Evolutionary conservation across 768 basidiomycete genomes (phyloP).

Genomic region (Termitomyces sp.): DNA sequence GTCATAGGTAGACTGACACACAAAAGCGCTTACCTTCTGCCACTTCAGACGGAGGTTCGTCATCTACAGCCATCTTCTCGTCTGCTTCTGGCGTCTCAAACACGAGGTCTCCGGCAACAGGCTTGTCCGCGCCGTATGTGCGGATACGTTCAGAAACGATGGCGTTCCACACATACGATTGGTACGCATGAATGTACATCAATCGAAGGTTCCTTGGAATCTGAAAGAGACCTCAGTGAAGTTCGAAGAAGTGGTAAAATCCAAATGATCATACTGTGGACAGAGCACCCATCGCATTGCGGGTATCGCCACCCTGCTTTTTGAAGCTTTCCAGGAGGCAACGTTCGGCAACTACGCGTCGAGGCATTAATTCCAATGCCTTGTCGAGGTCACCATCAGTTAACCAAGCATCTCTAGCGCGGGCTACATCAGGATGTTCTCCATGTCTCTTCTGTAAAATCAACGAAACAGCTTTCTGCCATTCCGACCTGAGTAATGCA

Average conservation of each 20-base stretch:
- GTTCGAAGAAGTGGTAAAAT: slow-evolving; percentile 1
- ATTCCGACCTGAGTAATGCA: slow-evolving; percentile 82
- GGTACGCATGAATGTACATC: slow-evolving; percentile 99
- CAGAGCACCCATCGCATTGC: slow-evolving; percentile 84
- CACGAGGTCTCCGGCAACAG: slow-evolving; percentile 89
- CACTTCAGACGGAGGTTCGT: slow-evolving; percentile 23
- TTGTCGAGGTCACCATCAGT: slow-evolving; percentile 73
- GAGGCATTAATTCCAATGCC: slow-evolving; percentile 82
- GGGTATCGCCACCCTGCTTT: slow-evolving; percentile 69
- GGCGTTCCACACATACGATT: slow-evolving; percentile 98
- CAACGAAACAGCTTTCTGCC: slow-evolving; percentile 81
- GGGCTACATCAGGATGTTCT: slow-evolving; percentile 87
- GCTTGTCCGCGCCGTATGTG: slow-evolving; percentile 62
- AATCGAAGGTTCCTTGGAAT: slow-evolving; percentile 92
- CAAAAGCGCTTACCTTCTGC: slow-evolving; percentile 18
- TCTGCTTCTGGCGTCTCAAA: slow-evolving; percentile 45
- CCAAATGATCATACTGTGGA: slow-evolving; percentile 52
- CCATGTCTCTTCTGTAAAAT: slow-evolving; percentile 81
- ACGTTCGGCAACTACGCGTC: slow-evolving; percentile 89
- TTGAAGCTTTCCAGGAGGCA: slow-evolving; percentile 88
- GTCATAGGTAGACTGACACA: not conserved
- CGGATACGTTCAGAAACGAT: slow-evolving; percentile 92
- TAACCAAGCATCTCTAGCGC: slow-evolving; percentile 85
- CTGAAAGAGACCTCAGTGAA: slow-evolving; percentile 30
- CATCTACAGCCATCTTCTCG: slow-evolving; percentile 25